These are phyloP conservation scores for Bisporella sp. DNA, from an alignment of 2,329 filamentous ascomycete species.

Conservation along the genomic window DNA sequence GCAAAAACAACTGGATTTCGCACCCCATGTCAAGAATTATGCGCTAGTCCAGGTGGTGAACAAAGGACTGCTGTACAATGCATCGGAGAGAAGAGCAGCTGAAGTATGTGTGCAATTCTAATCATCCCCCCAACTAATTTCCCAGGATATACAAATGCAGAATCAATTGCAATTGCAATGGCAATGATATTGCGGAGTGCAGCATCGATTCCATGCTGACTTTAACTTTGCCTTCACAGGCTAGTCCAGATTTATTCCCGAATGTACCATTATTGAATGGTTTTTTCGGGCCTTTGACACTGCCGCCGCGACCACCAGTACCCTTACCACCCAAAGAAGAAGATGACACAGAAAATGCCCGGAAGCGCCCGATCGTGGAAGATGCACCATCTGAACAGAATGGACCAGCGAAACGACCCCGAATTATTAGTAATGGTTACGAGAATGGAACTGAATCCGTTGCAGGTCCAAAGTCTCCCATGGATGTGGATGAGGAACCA, in stretches of 20 bases:
- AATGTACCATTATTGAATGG: constrained; percentile 6
- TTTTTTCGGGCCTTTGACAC: constrained; percentile 27
- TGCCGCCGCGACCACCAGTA: constrained; percentile 10
- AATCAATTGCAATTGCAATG: too few species aligned
- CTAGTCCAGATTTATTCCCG: too few species aligned
- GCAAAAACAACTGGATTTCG: constrained; percentile 57
- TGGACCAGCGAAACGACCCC: constrained; percentile 52
- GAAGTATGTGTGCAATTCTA: constrained; percentile 16
- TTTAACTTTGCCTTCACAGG: not conserved
- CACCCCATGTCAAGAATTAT: constrained; percentile 57
- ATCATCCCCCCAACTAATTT: too few species aligned
- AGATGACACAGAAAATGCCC: constrained; percentile 23
- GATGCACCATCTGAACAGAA: constrained; percentile 35
- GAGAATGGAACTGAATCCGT: constrained; percentile 43
- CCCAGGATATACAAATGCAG: too few species aligned
- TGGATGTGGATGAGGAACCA: constrained; percentile 50
- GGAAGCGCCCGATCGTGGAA: constrained; percentile 26
- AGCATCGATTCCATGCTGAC: not conserved
- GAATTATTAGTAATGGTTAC: constrained; percentile 52
- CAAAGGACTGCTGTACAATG: constrained; percentile 55
- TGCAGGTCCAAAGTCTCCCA: constrained; percentile 38
- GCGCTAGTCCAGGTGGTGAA: constrained; percentile 57
- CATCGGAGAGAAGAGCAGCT: constrained; percentile 44
- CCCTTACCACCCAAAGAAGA: constrained; percentile 16
- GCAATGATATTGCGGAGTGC: too few species aligned